phyloP scores from a whole-genome alignment of 768 basidiomycete species.

The Lactarius sp. region DNA sequence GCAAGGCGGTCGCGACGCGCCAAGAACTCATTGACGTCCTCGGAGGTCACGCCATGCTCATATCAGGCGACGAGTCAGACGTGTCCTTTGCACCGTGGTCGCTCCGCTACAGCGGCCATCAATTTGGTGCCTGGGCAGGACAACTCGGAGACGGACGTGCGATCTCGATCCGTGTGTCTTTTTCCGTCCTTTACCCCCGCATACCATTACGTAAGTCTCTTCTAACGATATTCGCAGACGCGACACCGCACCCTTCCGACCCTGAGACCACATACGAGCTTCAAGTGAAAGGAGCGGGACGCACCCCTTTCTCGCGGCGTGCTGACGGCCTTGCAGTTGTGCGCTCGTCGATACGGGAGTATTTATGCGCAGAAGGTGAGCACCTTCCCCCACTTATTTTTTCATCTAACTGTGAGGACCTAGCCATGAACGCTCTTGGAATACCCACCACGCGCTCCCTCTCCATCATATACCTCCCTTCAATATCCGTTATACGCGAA shows the following conservation, averaged over 20 bases:
- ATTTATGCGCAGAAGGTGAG: slow-evolving; percentile 84
- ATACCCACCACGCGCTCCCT: slow-evolving; percentile 90
- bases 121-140: slow-evolving; percentile 87
- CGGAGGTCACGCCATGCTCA: slow-evolving; percentile 69
- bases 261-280: slow-evolving; percentile 65
- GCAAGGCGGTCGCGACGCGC: slow-evolving; percentile 43
- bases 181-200: background rate
- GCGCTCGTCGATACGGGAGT: slow-evolving; percentile 93
- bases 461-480: slow-evolving; percentile 68
- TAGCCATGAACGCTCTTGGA: slow-evolving; percentile 70
- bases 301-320: slow-evolving; percentile 88
- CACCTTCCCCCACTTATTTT: slow-evolving; percentile 1
- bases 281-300: slow-evolving; percentile 91
- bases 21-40: slow-evolving; percentile 78
- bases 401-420: background rate
- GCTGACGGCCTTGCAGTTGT: slow-evolving; percentile 95
- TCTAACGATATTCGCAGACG: slow-evolving; percentile 43
- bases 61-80: slow-evolving; percentile 39
- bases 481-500: slow-evolving; percentile 73
- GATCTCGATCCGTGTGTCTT: slow-evolving; percentile 65
- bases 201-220: background rate
- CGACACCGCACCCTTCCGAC: slow-evolving; percentile 65
- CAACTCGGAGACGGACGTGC: slow-evolving; percentile 96
- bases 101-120: slow-evolving; percentile 86
- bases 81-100: slow-evolving; percentile 63